Evolutionary conservation across 495 filamentous ascomycete species (phyloP).

Genomic region (Podospora pseudoanserina): DNA sequence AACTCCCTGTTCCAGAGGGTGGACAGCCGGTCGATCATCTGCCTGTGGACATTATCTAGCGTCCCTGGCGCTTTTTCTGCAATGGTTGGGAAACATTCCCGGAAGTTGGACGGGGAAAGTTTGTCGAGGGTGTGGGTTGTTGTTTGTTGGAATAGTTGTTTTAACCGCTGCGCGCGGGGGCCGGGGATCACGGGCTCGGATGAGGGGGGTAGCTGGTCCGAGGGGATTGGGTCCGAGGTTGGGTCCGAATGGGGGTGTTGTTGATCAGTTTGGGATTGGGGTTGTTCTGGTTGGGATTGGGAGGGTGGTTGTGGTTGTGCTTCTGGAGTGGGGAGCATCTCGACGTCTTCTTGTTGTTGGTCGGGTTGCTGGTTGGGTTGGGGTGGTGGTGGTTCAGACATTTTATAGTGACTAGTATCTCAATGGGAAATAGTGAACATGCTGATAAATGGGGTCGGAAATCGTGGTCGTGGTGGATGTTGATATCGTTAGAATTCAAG

Average conservation of each 20-base stretch:
- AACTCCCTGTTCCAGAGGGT: conserved; percentile 66
- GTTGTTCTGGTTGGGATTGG: background rate
- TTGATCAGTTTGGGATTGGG: background rate
- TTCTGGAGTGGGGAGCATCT: conserved; percentile 8
- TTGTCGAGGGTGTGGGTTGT: conserved; percentile 67
- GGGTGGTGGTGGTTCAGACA: background rate
- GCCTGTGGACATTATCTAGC: conserved; percentile 63
- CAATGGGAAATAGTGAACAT: too few relatives aligned
- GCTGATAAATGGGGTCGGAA: background rate
- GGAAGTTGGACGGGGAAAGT: conserved; percentile 74
- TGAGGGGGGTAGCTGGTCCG: background rate
- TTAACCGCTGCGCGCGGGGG: conserved; percentile 67
- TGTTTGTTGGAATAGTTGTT: conserved; percentile 65
- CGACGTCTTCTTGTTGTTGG: conserved; percentile 12
- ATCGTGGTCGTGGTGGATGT: background rate
- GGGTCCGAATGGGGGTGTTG: conserved; percentile 12
- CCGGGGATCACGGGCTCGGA: conserved; percentile 48
- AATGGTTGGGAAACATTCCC: conserved; percentile 82
- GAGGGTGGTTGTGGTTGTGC: conserved; percentile 4
- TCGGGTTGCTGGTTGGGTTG: conserved; percentile 10
- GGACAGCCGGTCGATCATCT: conserved; percentile 65
- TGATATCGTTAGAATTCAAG: background rate
- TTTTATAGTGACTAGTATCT: background rate
- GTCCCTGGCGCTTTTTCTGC: conserved; percentile 64
- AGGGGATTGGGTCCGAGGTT: background rate